Evolutionary conservation across 129 eudicot genomes (phyloP).

Genomic region (Apium graveolens): DNA sequence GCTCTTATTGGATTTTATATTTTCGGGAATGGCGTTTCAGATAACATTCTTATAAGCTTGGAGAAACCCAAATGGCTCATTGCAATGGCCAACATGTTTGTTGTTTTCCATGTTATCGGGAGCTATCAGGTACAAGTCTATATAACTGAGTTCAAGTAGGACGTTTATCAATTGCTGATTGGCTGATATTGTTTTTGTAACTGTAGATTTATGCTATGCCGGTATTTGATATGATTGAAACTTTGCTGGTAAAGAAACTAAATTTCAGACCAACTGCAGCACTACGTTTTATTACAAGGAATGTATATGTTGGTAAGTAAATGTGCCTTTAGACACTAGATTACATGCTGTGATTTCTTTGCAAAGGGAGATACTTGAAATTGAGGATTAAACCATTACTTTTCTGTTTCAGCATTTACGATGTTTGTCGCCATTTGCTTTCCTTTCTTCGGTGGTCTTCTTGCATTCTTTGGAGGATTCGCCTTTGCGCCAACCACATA

Average conservation of each 20-base stretch:
- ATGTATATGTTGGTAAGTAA: conserved; percentile 7
- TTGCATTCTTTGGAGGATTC: conserved; percentile 61
- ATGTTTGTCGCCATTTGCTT: conserved; percentile 54
- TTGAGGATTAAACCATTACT: neutral
- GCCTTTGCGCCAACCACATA: conserved; percentile 74
- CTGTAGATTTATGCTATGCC: conserved; percentile 9
- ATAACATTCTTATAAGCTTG: conserved; percentile 20
- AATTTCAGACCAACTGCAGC: neutral
- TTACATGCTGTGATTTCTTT: neutral
- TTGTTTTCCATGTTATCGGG: conserved; percentile 25
- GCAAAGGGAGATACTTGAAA: neutral
- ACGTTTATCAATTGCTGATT: neutral
- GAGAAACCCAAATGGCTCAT: conserved; percentile 26
- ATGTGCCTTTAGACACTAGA: neutral
- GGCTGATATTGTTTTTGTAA: neutral
- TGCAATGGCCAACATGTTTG: conserved; percentile 21
- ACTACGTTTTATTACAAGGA: conserved; percentile 6
- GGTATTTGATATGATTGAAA: conserved; percentile 10
- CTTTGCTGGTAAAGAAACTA: conserved; percentile 6
- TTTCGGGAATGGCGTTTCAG: conserved; percentile 12
- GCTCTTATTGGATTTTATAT: conserved; percentile 21
- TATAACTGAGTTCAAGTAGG: neutral
- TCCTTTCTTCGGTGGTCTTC: conserved; percentile 62
- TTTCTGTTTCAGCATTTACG: conserved; percentile 42
- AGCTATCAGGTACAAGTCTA: conserved; percentile 12